Conservation (phyloP, 108 stramenopile genomes). For the Discostella pseudostelligera region DNA sequence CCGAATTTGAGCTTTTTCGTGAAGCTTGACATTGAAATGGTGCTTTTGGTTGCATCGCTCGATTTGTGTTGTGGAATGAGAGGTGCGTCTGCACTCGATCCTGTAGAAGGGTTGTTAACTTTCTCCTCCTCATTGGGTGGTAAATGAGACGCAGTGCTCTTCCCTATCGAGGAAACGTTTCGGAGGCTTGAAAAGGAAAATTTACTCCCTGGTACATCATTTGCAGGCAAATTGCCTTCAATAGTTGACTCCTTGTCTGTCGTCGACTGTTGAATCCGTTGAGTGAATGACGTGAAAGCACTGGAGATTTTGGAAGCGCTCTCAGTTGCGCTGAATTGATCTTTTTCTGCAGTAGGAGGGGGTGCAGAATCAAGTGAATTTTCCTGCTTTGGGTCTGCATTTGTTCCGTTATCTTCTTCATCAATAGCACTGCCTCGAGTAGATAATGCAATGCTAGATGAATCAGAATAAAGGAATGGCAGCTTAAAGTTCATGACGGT, state of each 20-base stretch:
- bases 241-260: neutral
- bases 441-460: constrained; percentile 16
- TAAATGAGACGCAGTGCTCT: neutral
- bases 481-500: constrained; percentile 20
- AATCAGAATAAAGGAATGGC: constrained; percentile 18
- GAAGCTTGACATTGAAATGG: constrained; percentile 24
- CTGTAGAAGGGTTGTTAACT: neutral
- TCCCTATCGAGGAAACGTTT: neutral
- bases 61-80: neutral
- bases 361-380: constrained; percentile 2
- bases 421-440: neutral
- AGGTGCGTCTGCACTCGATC: neutral
- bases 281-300: constrained; percentile 11
- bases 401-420: constrained; percentile 2
- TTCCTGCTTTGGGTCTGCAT: constrained; percentile 1
- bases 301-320: constrained; percentile 15
- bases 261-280: constrained; percentile 14
- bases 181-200: constrained; percentile 17
- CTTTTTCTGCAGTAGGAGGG: constrained; percentile 1
- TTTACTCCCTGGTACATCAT: constrained; percentile 6
- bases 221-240: constrained; percentile 9
- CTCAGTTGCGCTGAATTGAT: constrained; percentile 6
- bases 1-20: constrained; percentile 18
- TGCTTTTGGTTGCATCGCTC: neutral
- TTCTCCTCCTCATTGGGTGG: neutral